Conservation (phyloP, 495 filamentous ascomycete species). For the Aspergillus steynii region DNA sequence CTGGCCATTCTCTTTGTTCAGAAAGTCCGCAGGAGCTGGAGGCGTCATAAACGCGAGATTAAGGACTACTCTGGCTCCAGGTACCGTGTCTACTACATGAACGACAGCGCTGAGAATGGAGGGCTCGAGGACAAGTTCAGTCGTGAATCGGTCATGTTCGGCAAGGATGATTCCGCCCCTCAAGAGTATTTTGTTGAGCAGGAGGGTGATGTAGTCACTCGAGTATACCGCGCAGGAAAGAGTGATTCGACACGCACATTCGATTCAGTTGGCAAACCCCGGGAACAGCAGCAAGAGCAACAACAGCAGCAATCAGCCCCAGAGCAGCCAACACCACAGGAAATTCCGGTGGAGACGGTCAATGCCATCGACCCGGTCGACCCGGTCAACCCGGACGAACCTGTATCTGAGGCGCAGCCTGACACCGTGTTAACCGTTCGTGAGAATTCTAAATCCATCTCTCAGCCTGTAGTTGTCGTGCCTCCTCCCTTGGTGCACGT, state of each 20-base stretch:
- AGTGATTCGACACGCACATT: constrained; percentile 3
- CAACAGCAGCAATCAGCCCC: background rate
- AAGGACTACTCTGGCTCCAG: constrained; percentile 16
- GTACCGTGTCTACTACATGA: background rate
- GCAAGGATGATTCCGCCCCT: constrained; percentile 5
- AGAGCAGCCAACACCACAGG: background rate
- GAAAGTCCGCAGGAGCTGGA: constrained; percentile 13
- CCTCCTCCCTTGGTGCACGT: constrained; percentile 15
- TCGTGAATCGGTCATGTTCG: constrained; percentile 22
- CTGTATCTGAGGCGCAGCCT: background rate
- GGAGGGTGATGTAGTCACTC: constrained; percentile 14
- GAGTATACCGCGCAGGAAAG: constrained; percentile 17
- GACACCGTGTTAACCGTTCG: background rate
- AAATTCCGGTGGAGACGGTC: background rate
- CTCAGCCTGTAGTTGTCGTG: constrained; percentile 16
- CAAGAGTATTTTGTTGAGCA: constrained; percentile 20
- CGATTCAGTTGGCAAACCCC: background rate
- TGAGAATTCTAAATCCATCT: constrained; percentile 15
- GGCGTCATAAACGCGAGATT: constrained; percentile 12
- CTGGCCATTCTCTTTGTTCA: constrained; percentile 16
- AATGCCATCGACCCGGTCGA: background rate
- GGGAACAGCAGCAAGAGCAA: background rate
- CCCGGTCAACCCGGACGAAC: background rate
- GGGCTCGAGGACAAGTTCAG: constrained; percentile 1
- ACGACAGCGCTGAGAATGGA: background rate